These are phyloP conservation scores for Linderina pennispora DNA, from an alignment of 192 early-diverging fungal genomes.

Conservation along the genomic window DNA sequence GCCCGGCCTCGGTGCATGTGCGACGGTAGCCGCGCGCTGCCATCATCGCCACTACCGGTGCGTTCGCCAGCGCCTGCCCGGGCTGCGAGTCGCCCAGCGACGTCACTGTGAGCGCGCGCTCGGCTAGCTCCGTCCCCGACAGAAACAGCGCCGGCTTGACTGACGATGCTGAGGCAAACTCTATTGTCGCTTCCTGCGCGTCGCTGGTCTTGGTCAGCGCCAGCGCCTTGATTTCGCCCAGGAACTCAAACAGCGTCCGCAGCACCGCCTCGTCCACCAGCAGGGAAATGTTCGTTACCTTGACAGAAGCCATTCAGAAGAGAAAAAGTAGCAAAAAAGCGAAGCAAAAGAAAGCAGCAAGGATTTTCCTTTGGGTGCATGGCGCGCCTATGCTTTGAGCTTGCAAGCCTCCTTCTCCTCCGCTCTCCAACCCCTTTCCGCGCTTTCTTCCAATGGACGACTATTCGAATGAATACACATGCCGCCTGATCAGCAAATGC, in stretches of 20 bases:
- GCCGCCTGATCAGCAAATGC: constrained; percentile 6
- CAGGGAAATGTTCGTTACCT: constrained; percentile 61
- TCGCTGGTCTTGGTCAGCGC: constrained; percentile 13
- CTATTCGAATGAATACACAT: constrained; percentile 16
- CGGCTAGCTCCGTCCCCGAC: constrained; percentile 60
- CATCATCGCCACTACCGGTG: constrained; percentile 40
- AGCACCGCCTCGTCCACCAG: constrained; percentile 54
- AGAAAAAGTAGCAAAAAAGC: constrained; percentile 1
- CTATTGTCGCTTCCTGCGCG: constrained; percentile 57
- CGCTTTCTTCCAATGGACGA: too few species aligned
- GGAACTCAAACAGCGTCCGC: constrained; percentile 50
- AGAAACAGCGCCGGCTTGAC: constrained; percentile 55
- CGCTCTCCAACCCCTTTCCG: neutral
- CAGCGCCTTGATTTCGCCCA: constrained; percentile 49
- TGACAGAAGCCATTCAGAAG: neutral
- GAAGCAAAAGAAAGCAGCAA: neutral
- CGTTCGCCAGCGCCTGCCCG: constrained; percentile 31
- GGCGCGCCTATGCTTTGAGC: neutral
- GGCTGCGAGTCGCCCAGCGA: constrained; percentile 5
- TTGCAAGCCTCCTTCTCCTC: neutral
- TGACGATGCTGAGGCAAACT: constrained; percentile 47
- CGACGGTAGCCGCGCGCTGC: too few species aligned
- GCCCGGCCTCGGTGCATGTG: too few species aligned
- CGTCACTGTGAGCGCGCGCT: constrained; percentile 56
- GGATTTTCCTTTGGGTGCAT: neutral